These are phyloP conservation scores for Sphaerulina populicola DNA, from an alignment of 2,329 filamentous ascomycete genomes.

Conservation along the genomic window DNA sequence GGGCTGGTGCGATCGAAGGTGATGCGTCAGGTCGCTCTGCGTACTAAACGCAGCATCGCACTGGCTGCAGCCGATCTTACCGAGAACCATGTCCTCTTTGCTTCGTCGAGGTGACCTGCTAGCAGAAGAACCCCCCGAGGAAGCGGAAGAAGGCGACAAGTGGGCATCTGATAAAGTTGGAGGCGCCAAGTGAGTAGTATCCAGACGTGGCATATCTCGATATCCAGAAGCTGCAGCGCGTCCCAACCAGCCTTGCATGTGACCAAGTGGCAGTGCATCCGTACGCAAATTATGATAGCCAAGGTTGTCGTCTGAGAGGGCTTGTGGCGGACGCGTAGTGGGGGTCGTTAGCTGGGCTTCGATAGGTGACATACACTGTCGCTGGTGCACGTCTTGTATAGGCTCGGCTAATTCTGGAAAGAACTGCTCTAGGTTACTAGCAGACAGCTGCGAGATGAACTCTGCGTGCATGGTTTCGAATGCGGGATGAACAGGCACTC, in stretches of 20 bases:
- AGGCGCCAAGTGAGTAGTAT: conserved; percentile 14
- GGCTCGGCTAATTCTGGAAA: conserved; percentile 9
- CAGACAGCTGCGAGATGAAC: neutral
- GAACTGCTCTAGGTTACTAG: conserved; percentile 5
- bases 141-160: conserved; percentile 19
- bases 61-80: conserved; percentile 13
- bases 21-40: conserved; percentile 19
- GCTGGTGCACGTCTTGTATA: neutral
- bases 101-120: conserved; percentile 11
- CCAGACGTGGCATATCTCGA: conserved; percentile 9
- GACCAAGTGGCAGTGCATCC: neutral
- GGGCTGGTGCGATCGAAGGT: conserved; percentile 18
- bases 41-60: conserved; percentile 18
- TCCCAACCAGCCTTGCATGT: conserved; percentile 17
- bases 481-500: neutral
- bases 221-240: conserved; percentile 10
- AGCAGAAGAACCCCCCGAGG: conserved; percentile 15
- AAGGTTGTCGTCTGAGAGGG: conserved; percentile 5
- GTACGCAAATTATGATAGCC: conserved; percentile 14
- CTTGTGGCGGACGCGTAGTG: conserved; percentile 3
- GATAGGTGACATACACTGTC: neutral
- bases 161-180: conserved; percentile 7
- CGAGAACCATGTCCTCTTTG: conserved; percentile 10
- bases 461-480: neutral
- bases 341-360: neutral